Percentiles rank a stretch among this genome's conserved stretches.
Conservation (phyloP, 2,329 filamentous ascomycete species). For the Microcyclosporella mali region DNA sequence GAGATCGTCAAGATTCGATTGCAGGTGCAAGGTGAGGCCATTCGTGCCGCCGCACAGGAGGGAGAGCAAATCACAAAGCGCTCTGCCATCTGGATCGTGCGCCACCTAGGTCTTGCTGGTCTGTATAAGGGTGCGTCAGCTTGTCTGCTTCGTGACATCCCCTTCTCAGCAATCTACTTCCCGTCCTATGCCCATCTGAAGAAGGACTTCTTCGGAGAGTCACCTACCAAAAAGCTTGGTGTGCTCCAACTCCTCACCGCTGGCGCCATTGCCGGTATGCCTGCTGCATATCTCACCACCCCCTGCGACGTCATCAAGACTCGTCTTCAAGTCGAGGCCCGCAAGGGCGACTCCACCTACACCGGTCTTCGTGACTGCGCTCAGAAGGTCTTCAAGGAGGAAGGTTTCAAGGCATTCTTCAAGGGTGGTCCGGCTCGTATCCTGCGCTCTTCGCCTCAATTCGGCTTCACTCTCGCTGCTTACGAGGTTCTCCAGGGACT, state of each 20-base stretch:
- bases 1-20: conserved; percentile 99
- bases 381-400: conserved; percentile 74
- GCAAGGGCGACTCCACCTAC: conserved; percentile 88
- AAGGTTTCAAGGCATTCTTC: conserved; percentile 96
- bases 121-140: conserved; percentile 96
- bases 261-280: conserved; percentile 69
- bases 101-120: conserved; percentile 86
- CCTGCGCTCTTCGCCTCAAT: conserved; percentile 89
- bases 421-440: conserved; percentile 96
- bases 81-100: conserved; percentile 95
- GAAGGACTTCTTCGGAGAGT: conserved; percentile 87
- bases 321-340: conserved; percentile 90
- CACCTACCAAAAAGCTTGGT: conserved; percentile 76
- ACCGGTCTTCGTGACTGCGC: conserved; percentile 82
- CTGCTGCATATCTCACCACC: conserved; percentile 75
- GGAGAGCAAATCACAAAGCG: conserved; percentile 76
- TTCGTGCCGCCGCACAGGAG: conserved; percentile 65
- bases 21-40: conserved; percentile 92
- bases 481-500: conserved; percentile 84
- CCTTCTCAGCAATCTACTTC: conserved; percentile 99
- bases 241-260: conserved; percentile 86
- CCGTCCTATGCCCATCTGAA: conserved; percentile 93
- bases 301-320: conserved; percentile 99
- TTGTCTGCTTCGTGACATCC: conserved; percentile 90
- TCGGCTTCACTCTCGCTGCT: conserved; percentile 92